These are phyloP conservation scores for Aspergillus vadensis DNA, from an alignment of 2,329 filamentous ascomycete species.

Conservation along the genomic window DNA sequence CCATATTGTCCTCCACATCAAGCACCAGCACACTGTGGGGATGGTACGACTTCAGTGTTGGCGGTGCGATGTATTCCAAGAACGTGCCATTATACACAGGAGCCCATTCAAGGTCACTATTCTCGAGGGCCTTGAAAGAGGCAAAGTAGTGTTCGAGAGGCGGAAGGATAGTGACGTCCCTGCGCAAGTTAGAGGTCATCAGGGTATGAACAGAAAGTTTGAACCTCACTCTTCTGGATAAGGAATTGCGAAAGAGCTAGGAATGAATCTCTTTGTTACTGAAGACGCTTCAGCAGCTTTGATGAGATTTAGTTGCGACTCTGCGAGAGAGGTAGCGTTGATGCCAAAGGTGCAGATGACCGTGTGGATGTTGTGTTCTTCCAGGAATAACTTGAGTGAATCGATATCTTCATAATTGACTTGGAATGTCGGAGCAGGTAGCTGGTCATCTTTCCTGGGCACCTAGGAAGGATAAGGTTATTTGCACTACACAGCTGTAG, in stretches of 20 bases:
- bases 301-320: conserved; percentile 24
- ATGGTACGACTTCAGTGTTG: conserved; percentile 22
- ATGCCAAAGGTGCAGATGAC: conserved; percentile 24
- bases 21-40: conserved; percentile 18
- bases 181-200: background rate
- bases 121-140: background rate
- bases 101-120: conserved; percentile 22
- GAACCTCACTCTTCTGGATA: conserved; percentile 15
- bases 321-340: background rate
- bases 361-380: conserved; percentile 25
- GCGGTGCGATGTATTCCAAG: conserved; percentile 17
- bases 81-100: conserved; percentile 17
- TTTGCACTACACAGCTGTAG: too few species aligned
- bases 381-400: conserved; percentile 22
- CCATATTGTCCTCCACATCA: conserved; percentile 21
- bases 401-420: conserved; percentile 34
- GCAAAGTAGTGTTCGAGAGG: conserved; percentile 12
- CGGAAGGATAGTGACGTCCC: background rate
- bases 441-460: too few species aligned
- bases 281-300: conserved; percentile 19
- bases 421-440: too few species aligned
- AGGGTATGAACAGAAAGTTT: background rate
- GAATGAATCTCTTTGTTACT: conserved; percentile 21
- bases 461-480: rapidly evolving
- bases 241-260: conserved; percentile 23